A percentile compares a stretch with the other conserved stretches of the same genome.
Evolutionary conservation across 169 alveolate genomes (phyloP).

Genomic region (Eimeria acervulina): DNA sequence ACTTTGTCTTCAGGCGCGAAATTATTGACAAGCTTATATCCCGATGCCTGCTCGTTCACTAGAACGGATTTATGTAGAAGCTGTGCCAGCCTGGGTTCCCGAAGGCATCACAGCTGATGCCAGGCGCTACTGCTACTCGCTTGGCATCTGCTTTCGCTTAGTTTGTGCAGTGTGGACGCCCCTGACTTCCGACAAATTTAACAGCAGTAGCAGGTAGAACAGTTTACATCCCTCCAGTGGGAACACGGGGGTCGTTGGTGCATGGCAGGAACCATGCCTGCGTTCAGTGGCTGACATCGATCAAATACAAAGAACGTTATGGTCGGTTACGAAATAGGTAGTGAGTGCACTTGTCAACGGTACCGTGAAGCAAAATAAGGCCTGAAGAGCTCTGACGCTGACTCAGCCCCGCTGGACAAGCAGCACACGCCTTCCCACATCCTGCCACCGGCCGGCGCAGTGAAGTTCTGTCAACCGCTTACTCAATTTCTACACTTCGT

Average conservation of each 20-base stretch:
- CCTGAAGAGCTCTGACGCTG: neutral
- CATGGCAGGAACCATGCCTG: constrained; percentile 1
- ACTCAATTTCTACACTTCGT: neutral
- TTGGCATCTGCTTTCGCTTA: neutral
- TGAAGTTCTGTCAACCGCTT: neutral
- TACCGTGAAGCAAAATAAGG: neutral
- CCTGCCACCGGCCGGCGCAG: neutral
- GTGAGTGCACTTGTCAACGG: neutral
- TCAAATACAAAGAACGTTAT: neutral
- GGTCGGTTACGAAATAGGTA: neutral
- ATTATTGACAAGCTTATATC: neutral
- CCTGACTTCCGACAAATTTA: neutral
- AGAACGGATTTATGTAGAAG: neutral
- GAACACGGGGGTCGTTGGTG: neutral
- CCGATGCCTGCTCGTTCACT: neutral
- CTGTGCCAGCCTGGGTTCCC: neutral
- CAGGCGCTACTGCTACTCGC: neutral
- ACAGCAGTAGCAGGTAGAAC: neutral
- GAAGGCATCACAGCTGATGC: neutral
- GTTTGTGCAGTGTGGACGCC: neutral
- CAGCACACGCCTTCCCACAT: neutral
- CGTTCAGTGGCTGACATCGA: neutral
- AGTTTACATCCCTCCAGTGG: constrained; percentile 5
- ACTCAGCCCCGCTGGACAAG: neutral
- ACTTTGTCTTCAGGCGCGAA: neutral